Conservation (phyloP, 2,329 filamentous ascomycete genomes). For the Colletotrichum liaoningense region DNA sequence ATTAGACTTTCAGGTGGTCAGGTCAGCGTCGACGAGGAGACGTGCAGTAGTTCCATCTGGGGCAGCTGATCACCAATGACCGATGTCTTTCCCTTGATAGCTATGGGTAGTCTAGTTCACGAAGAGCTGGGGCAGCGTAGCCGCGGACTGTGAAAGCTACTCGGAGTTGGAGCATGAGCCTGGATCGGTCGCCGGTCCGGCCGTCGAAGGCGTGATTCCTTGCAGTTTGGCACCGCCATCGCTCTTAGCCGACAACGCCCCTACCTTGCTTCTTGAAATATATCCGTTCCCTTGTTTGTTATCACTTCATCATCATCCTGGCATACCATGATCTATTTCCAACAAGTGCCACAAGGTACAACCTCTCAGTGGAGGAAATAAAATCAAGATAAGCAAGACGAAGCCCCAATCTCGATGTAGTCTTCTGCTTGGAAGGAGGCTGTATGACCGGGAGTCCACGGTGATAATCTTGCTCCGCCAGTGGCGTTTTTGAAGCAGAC, state of each 20-base stretch:
- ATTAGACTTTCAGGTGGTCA: constrained; percentile 22
- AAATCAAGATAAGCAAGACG: background rate
- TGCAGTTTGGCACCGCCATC: constrained; percentile 20
- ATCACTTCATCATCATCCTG: background rate
- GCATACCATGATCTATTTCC: background rate
- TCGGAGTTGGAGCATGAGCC: constrained; percentile 13
- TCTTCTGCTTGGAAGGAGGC: background rate
- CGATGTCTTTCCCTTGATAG: background rate
- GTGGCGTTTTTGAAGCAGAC: constrained; percentile 9
- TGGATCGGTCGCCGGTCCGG: constrained; percentile 11
- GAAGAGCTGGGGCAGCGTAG: background rate
- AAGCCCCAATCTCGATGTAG: background rate
- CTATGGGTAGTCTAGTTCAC: background rate
- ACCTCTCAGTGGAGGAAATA: background rate
- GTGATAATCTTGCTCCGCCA: background rate
- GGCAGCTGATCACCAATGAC: background rate
- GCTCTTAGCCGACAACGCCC: constrained; percentile 12
- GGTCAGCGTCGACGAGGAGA: background rate
- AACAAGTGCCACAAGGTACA: background rate
- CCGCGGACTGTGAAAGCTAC: constrained; percentile 17
- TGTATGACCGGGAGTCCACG: background rate
- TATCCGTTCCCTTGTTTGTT: constrained; percentile 20
- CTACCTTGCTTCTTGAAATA: constrained; percentile 20
- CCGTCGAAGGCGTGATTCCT: constrained; percentile 13
- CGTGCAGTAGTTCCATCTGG: constrained; percentile 16